Conservation (phyloP, 140 eudicot genomes). For the Erigeron philadelphicus region DNA sequence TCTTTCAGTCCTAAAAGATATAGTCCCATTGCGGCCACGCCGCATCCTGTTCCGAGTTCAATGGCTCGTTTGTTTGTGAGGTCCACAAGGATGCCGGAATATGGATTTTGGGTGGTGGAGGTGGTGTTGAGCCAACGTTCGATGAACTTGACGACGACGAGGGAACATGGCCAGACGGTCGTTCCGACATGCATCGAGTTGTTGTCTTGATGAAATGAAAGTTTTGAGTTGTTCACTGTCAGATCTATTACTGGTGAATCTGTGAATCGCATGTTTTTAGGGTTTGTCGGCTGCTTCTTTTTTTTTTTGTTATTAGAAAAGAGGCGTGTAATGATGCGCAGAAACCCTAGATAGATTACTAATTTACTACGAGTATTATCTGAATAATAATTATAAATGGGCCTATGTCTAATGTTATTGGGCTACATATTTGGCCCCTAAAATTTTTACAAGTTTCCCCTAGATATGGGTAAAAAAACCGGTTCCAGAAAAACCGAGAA, state of each 20-base stretch:
- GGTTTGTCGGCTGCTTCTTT: no score
- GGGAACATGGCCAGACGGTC: slow-evolving; percentile 90
- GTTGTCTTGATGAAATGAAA: slow-evolving; percentile 81
- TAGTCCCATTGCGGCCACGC: slow-evolving; percentile 83
- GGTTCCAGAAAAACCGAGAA: no score
- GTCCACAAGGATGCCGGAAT: slow-evolving; percentile 64
- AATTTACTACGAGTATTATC: no score
- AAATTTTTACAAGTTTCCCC: no score
- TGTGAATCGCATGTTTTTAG: slow-evolving; percentile 53
- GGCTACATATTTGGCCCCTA: no score
- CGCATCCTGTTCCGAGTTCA: slow-evolving; percentile 90
- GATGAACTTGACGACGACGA: slow-evolving; percentile 88
- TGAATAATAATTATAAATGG: no score
- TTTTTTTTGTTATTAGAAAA: no score
- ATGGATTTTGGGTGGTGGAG: slow-evolving; percentile 18
- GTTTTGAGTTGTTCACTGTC: slow-evolving; percentile 40
- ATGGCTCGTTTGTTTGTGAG: slow-evolving; percentile 69
- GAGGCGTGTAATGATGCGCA: no score
- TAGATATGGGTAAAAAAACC: no score
- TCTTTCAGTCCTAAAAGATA: slow-evolving; percentile 66
- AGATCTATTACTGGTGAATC: slow-evolving; percentile 84
- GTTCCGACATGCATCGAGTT: slow-evolving; percentile 97
- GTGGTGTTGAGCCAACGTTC: slow-evolving; percentile 68
- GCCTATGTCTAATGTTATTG: no score
- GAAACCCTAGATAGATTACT: no score